Base-by-base conservation (phyloP, 139 green algal species). In the Tetradesmus lagerheimii region DNA sequence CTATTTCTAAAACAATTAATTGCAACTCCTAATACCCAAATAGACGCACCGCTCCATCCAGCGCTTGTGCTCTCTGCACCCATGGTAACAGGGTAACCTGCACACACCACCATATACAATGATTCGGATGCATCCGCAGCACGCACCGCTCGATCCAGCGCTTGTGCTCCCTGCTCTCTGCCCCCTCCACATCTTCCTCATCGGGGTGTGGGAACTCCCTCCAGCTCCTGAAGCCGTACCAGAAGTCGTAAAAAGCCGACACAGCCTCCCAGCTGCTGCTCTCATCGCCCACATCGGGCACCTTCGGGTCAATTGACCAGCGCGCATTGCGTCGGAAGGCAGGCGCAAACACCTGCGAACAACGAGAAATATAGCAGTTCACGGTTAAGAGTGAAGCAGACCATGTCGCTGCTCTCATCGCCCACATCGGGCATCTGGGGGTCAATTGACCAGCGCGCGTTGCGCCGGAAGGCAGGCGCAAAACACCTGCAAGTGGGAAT, bases 181-280 rank as follows among this genome's bases (percentile, higher is more conserved):
- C 96, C 66, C 94, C 90, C 87, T 99, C 96, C 57, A 98, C 87
- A 92, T 99, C 97, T 92, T 99, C 98, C 92, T 99, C 97, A 79
- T 99, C 97, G 8, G 95, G 95, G 90, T 99, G 97, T 0, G 98
- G 98, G 90, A 99, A 99, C 95, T 99, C 98, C 18, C 98, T 91
- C 98, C 98, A 99, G 14, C 93, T 97, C 91, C 96, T 97, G 93
- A 98, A 99, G 45, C 20, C 31, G 34, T 91, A 99, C 98, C 98
- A 99, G 84, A 99, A 99, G 93, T 99, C 95, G 91, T 99, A 99
- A 88, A 99, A 99, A 57, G 91, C 93, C 64, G 96, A 92, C 38
- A 99, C 97, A 57, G 91, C 90, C 12, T 92, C 89, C 76, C 93
- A 96, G 12, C 89, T 27, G 0, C 88, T 93, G 37, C 86, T 64